Conservation (phyloP, 768 basidiomycete genomes). For the Symmetrospora coprosmae region DNA sequence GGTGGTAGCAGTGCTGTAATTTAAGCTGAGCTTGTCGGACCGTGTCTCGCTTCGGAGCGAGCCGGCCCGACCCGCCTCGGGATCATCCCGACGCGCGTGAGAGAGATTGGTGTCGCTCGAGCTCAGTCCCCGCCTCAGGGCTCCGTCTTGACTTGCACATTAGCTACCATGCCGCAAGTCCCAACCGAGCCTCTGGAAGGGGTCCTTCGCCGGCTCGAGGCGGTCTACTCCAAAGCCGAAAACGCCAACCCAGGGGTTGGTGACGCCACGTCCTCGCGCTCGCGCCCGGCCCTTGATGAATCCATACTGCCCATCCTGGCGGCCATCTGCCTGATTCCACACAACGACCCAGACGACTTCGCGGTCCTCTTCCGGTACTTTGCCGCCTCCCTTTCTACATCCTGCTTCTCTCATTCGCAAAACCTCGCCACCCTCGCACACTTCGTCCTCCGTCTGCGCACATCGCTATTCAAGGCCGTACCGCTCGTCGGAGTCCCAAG, state of each 20-base stretch:
- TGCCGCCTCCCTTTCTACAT: slow-evolving; percentile 10
- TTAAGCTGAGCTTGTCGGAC: too few relatives aligned
- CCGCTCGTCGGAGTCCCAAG: slow-evolving; percentile 12
- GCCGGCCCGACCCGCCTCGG: too few relatives aligned
- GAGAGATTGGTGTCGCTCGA: too few relatives aligned
- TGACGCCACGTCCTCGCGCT: neutral
- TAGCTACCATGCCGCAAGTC: too few relatives aligned
- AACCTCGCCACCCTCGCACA: neutral
- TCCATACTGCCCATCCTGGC: slow-evolving; percentile 15
- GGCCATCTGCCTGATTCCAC: slow-evolving; percentile 2
- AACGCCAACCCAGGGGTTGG: neutral
- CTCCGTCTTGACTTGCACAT: too few relatives aligned
- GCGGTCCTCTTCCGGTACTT: slow-evolving; percentile 11
- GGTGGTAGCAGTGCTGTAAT: too few relatives aligned
- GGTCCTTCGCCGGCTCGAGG: slow-evolving; percentile 4
- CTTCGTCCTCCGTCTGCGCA: slow-evolving; percentile 10
- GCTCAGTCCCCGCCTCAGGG: too few relatives aligned
- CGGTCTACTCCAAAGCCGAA: neutral
- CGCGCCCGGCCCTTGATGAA: neutral
- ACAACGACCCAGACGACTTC: slow-evolving; percentile 10
- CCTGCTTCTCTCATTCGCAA: too few relatives aligned
- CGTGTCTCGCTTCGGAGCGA: too few relatives aligned
- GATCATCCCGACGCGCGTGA: too few relatives aligned
- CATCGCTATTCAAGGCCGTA: slow-evolving; percentile 18
- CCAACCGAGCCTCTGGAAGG: slow-evolving; percentile 15